Conservation (phyloP, 805 yeast species). For the Cyberlindnera americana region DNA sequence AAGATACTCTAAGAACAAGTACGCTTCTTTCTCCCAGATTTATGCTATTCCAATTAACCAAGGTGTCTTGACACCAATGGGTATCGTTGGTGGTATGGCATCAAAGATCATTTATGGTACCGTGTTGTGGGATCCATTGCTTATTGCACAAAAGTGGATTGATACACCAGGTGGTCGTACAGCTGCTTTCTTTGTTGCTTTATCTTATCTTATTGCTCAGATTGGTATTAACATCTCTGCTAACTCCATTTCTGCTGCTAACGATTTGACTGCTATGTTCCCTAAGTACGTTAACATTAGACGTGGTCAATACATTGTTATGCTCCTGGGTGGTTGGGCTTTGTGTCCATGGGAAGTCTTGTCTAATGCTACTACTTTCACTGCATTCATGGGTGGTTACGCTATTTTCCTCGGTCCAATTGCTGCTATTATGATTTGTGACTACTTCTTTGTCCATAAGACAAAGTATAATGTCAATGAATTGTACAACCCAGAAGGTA, state of each 20-base stretch:
- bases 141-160: slow-evolving; percentile 17
- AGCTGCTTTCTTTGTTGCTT: slow-evolving; percentile 70
- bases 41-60: slow-evolving; percentile 17
- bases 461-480: slow-evolving; percentile 7
- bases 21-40: slow-evolving; percentile 12
- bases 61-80: slow-evolving; percentile 16
- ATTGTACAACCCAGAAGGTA: slow-evolving; percentile 12
- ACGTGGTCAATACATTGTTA: slow-evolving; percentile 33
- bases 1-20: slow-evolving; percentile 11
- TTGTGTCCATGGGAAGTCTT: slow-evolving; percentile 18
- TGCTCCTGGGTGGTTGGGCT: slow-evolving; percentile 18
- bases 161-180: slow-evolving; percentile 52
- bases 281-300: slow-evolving; percentile 67
- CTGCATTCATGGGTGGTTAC: slow-evolving; percentile 19
- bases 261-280: slow-evolving; percentile 60
- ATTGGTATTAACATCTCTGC: slow-evolving; percentile 73
- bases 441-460: slow-evolving; percentile 16
- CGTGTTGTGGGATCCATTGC: slow-evolving; percentile 20
- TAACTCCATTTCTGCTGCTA: slow-evolving; percentile 64
- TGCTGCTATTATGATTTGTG: slow-evolving; percentile 17
- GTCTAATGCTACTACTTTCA: slow-evolving; percentile 15
- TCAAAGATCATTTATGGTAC: slow-evolving; percentile 19
- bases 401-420: slow-evolving; percentile 18
- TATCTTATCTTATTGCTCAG: slow-evolving; percentile 69
- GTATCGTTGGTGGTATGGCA: slow-evolving; percentile 16